These are phyloP conservation scores for Carex littledalei DNA, from an alignment of 176 grass and related monocot species.

Conservation along the genomic window DNA sequence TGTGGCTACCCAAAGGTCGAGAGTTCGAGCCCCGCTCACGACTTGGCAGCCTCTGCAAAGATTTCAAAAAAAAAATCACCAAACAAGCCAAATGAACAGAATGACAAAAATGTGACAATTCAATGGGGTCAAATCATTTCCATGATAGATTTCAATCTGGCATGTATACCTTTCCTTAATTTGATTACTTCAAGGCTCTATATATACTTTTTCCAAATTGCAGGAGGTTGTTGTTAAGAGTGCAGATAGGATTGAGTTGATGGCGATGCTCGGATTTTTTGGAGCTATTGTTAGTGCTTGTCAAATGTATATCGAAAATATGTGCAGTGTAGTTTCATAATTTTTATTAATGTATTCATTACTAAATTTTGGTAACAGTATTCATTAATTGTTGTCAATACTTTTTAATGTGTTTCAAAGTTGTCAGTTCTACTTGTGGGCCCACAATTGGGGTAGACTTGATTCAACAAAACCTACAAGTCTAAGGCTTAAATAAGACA, in stretches of 20 bases:
- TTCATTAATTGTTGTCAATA: not conserved
- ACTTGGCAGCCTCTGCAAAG: too few relatives aligned
- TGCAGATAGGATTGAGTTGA: constrained; percentile 55
- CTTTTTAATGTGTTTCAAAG: not conserved
- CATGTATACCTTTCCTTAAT: not conserved
- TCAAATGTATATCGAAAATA: constrained; percentile 46
- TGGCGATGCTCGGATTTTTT: constrained; percentile 65
- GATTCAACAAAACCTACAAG: not conserved
- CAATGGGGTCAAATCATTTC: not conserved
- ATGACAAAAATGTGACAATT: not conserved
- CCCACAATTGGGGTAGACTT: not conserved
- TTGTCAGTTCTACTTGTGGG: not conserved
- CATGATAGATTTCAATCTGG: not conserved
- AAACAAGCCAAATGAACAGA: not conserved
- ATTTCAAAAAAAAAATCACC: too few relatives aligned
- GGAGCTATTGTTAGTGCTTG: constrained; percentile 53
- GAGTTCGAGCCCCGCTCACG: too few relatives aligned
- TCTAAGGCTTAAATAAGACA: not conserved
- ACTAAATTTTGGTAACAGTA: not conserved
- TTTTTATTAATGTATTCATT: not conserved
- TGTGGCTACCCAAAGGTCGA: too few relatives aligned
- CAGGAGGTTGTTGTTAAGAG: constrained; percentile 58
- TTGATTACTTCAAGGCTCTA: not conserved
- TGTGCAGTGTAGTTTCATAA: not conserved
- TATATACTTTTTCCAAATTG: constrained; percentile 9